Evolutionary conservation across 2,329 filamentous ascomycete genomes (phyloP), one percentile per base, ranked within the genome.

Genomic region (Neopestalotiopsis clavispora): DNA sequence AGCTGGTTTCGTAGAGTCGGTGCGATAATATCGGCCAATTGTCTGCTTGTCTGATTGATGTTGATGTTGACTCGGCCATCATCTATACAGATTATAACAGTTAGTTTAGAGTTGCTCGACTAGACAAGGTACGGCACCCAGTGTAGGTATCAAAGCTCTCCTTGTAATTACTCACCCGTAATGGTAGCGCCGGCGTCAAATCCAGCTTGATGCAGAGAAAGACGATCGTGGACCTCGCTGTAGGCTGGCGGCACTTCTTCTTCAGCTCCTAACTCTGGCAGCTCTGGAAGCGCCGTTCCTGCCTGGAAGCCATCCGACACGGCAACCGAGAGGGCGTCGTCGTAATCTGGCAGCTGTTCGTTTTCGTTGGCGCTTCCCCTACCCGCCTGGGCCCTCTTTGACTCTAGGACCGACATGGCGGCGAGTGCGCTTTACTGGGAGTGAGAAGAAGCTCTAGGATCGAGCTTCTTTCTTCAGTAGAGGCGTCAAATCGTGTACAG

Each of bases 51-150:
- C 77, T 94, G 91, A 75, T 91, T 90, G 80, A 96, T 93, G 71
- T 90, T 91, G 81, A 96, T 94, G 75, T 94, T 90, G 74, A 96
- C 86, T 75, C 94, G 89, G 30, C 93, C 93, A 81, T 95, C 91
- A 70, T 88, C 92, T 90, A 66, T 28, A 34, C 12, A 40, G 23
- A 30, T 30, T 13, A 42, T 17, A 13, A 20, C 5, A 62, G 17
- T 62, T 49, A 65, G 62, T 9, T 28, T 28, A 28, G 23, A 20
- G 20, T 60, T 74, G 68, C 70, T 40, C 12, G 20, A 13, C 20
- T 6, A 52, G 13, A 28, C 34, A 32, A 12, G 42, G 58, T 5
- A 17, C 1, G 12, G 5, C 13, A 38, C 14, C 28, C 30, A 38
- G 13, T 28, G 23, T 9, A 34, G n/a, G 23, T 28, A 28, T 28